A percentile compares a stretch with the other conserved stretches of the same genome.
phyloP scores from a whole-genome alignment of 805 yeast species.

The Candida orba region DNA sequence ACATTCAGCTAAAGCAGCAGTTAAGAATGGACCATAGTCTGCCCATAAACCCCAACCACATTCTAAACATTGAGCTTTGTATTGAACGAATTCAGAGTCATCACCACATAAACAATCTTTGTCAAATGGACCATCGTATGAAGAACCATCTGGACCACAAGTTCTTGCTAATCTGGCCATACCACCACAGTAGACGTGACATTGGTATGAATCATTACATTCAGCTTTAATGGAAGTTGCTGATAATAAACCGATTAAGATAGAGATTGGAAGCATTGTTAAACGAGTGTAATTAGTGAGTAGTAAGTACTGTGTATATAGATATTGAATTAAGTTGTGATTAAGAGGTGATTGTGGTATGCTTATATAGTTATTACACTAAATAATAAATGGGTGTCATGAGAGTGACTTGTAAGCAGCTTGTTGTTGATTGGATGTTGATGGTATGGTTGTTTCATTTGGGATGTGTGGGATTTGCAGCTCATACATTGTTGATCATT shows the following conservation, averaged over 20 bases:
- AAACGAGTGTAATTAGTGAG: too few species aligned
- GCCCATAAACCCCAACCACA: slow-evolving; percentile 10
- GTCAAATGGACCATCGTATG: slow-evolving; percentile 5
- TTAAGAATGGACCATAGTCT: slow-evolving; percentile 1
- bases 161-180: not conserved
- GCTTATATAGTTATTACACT: too few species aligned
- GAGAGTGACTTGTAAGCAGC: too few species aligned
- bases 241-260: not conserved
- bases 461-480: too few species aligned
- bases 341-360: too few species aligned
- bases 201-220: not conserved
- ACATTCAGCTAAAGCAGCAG: slow-evolving; percentile 6
- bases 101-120: slow-evolving; percentile 6
- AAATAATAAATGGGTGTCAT: too few species aligned
- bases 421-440: too few species aligned
- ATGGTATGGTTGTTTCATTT: too few species aligned
- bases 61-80: slow-evolving; percentile 3
- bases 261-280: too few species aligned
- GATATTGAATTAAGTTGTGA: too few species aligned
- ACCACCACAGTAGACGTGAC: not conserved
- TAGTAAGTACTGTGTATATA: too few species aligned
- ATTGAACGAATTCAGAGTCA: slow-evolving; percentile 1
- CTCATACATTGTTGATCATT: too few species aligned
- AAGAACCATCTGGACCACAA: not conserved
- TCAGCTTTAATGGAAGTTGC: not conserved